These are phyloP conservation scores for Exophiala sideris DNA, from an alignment of 2,329 filamentous ascomycete genomes.

Conservation along the genomic window DNA sequence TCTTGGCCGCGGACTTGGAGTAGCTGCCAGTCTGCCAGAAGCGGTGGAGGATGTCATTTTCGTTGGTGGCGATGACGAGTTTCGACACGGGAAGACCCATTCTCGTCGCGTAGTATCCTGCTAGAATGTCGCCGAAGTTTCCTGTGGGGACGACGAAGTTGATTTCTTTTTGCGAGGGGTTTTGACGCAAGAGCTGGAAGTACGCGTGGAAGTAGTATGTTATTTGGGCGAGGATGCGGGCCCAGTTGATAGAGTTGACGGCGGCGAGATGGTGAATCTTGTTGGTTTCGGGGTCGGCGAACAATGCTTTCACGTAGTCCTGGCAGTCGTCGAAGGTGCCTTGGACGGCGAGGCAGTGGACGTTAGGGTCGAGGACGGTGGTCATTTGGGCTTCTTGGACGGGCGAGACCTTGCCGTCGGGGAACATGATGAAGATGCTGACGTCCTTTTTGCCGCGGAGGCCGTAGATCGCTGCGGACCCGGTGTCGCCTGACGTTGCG, in stretches of 20 bases:
- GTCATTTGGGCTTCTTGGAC: conserved; percentile 98
- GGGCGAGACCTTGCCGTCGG: conserved; percentile 83
- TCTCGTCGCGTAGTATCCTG: conserved; percentile 81
- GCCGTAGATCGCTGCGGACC: conserved; percentile 93
- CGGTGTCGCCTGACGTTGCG: conserved; percentile 81
- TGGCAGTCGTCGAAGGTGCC: conserved; percentile 97
- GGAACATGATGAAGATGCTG: conserved; percentile 90
- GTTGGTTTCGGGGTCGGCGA: conserved; percentile 82
- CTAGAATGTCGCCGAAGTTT: conserved; percentile 91
- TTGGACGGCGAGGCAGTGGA: conserved; percentile 84
- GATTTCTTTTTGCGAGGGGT: conserved; percentile 55
- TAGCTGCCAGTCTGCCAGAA: conserved; percentile 89
- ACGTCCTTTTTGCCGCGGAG: conserved; percentile 94
- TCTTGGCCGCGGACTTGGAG: conserved; percentile 67
- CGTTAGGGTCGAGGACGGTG: conserved; percentile 82
- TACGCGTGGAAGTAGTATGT: conserved; percentile 97
- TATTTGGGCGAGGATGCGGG: conserved; percentile 91
- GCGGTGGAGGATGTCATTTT: conserved; percentile 93
- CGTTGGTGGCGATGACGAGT: conserved; percentile 89
- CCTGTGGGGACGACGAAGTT: conserved; percentile 90
- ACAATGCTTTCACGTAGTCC: conserved; percentile 90
- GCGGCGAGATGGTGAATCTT: conserved; percentile 77
- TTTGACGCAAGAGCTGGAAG: conserved; percentile 67
- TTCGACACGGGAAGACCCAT: conserved; percentile 84
- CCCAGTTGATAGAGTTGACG: conserved; percentile 96